Conservation (phyloP, 179 eudicot species). For the Spergularia azorica region DNA sequence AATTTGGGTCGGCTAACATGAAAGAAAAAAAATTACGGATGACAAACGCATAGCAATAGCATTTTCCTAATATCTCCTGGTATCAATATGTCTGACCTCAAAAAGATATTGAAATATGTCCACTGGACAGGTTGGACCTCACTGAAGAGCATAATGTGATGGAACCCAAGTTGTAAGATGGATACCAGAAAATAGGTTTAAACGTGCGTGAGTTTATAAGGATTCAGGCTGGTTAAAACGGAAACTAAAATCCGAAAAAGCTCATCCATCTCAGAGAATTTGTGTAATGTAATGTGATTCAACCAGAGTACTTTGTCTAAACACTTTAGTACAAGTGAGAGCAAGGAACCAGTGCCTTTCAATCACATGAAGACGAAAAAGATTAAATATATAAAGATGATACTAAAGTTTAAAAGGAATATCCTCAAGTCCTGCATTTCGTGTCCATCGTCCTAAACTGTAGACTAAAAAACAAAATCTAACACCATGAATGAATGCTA, state of each 20-base stretch:
- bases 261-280: neutral
- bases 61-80: neutral
- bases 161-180: no score
- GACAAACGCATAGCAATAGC: conserved; percentile 1
- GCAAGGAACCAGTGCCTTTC: neutral
- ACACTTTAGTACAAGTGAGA: neutral
- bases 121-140: no score
- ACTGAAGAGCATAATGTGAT: no score
- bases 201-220: neutral
- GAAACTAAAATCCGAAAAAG: no score
- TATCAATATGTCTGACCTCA: neutral
- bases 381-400: neutral
- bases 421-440: no score
- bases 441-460: neutral
- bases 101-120: neutral
- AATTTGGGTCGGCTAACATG: no score
- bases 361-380: neutral
- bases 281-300: neutral
- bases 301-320: neutral
- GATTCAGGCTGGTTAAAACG: neutral
- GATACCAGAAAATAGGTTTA: no score
- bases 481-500: neutral
- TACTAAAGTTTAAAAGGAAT: neutral
- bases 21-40: neutral
- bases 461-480: neutral